Base-by-base conservation (phyloP, 345 rosid species). In the Streptanthus diversifolius region DNA sequence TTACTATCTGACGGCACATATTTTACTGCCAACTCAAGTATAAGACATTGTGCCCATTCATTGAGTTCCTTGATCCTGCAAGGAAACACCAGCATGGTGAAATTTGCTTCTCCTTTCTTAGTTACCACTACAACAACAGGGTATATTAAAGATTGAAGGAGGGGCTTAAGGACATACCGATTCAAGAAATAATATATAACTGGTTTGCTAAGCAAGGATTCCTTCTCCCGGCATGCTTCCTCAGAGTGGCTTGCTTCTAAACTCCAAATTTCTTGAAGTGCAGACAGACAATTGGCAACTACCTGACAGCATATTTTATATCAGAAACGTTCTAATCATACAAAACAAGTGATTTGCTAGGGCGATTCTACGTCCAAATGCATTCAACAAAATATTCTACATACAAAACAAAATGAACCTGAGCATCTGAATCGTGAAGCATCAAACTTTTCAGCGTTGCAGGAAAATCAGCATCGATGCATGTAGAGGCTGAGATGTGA, bases 1-100 rank as follows among this genome's bases (percentile, higher is more conserved):
- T 83, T 88, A 79, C 75, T 85, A 53, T 91, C 99, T 25, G 90
- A 71, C 0, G 98, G 99, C 43, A 91, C 84, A 77, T 95, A 95
- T 79, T 95, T 95, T 70, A 87, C 83, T 32, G 83, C 90, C 80
- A 95, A 82, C 75, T 95, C 99, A 78, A 95, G 95, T 80, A 95
- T 86, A 66, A 90, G 92, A 74, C 98, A 95, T 66, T 95, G 99
- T 22, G 95, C 93, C 98, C 99, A 95, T 83, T 95, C 99, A 82
- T 81, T 90, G 69, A 95, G 91, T 58, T 87, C 98, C 82, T 77
- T 90, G 77, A 95, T 87, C 85, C 99, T 95, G 93, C 81, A 85
- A 52, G 40, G 37, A 77, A 63, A 62, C 55, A 14, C 60, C 35
- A 40, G 58, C 22, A 61, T 51, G 19, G 19, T 47, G 48, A 56